Conservation (phyloP, 179 eudicot genomes). For the Actinidia chinensis region DNA sequence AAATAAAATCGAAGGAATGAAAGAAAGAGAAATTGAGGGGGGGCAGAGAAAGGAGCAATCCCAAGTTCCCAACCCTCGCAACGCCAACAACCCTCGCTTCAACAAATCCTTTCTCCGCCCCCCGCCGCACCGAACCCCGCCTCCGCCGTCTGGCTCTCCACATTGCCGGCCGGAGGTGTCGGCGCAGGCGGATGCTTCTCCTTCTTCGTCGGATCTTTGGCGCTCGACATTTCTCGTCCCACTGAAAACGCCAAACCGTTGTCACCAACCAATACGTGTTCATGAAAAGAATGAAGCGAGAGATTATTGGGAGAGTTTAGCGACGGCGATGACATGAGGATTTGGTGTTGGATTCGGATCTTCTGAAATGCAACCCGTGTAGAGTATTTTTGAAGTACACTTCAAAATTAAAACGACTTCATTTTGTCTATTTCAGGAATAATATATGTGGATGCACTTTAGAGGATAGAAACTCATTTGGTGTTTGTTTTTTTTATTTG, state of each 20-base stretch:
- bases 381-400: too few species aligned
- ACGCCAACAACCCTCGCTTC: slow-evolving; percentile 37
- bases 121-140: slow-evolving; percentile 40
- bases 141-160: slow-evolving; percentile 36
- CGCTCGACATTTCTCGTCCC: slow-evolving; percentile 22
- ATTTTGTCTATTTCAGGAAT: too few species aligned
- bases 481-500: too few species aligned
- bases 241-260: background rate
- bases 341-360: too few species aligned
- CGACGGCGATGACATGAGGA: too few species aligned
- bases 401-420: too few species aligned
- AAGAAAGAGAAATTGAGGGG: background rate
- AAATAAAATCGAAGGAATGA: slow-evolving; percentile 6
- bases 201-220: slow-evolving; percentile 19
- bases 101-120: slow-evolving; percentile 51
- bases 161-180: slow-evolving; percentile 33
- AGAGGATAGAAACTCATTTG: too few species aligned
- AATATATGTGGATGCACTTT: too few species aligned
- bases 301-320: background rate
- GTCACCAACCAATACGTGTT: background rate
- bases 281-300: background rate
- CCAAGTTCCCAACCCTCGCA: slow-evolving; percentile 42
- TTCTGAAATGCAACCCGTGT: too few species aligned
- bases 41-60: too few species aligned
- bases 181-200: slow-evolving; percentile 18